Evolutionary conservation across 1,284 basidiomycete species (phyloP).

Genomic region (Hemileccinum hortonii): DNA sequence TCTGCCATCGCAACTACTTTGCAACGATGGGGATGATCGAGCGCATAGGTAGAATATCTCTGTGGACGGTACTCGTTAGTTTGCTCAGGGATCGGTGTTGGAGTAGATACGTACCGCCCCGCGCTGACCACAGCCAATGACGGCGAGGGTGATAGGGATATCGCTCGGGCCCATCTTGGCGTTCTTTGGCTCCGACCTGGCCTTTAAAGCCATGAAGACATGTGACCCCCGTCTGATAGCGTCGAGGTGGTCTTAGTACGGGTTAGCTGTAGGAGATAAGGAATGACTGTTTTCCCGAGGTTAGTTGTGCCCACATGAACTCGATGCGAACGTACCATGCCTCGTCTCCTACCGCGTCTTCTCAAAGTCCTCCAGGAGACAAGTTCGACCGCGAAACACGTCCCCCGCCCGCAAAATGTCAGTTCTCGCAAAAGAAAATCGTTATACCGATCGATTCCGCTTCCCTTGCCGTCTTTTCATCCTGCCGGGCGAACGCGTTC

Average conservation of each 20-base stretch:
- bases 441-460: slow-evolving; percentile 38
- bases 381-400: slow-evolving; percentile 10
- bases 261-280: no score
- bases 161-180: slow-evolving; percentile 15
- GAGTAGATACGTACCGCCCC: slow-evolving; percentile 52
- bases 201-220: not conserved
- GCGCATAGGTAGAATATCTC: slow-evolving; percentile 68
- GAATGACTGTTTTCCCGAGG: no score
- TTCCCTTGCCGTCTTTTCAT: slow-evolving; percentile 41
- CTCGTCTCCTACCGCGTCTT: slow-evolving; percentile 65
- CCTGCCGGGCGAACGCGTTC: slow-evolving; percentile 47
- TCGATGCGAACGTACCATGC: slow-evolving; percentile 47
- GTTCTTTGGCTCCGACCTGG: slow-evolving; percentile 24
- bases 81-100: not conserved
- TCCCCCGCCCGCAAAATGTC: slow-evolving; percentile 11
- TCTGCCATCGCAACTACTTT: slow-evolving; percentile 83
- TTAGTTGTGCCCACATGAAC: no score
- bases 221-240: no score
- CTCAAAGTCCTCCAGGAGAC: slow-evolving; percentile 40
- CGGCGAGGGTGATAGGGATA: slow-evolving; percentile 47
- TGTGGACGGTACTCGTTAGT: slow-evolving; percentile 30
- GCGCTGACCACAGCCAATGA: slow-evolving; percentile 80
- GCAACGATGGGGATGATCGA: slow-evolving; percentile 58
- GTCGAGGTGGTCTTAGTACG: no score
- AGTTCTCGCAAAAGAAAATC: slow-evolving; percentile 32